Conservation (phyloP, 2,329 filamentous ascomycete genomes). For the Claviceps humidiphila region DNA sequence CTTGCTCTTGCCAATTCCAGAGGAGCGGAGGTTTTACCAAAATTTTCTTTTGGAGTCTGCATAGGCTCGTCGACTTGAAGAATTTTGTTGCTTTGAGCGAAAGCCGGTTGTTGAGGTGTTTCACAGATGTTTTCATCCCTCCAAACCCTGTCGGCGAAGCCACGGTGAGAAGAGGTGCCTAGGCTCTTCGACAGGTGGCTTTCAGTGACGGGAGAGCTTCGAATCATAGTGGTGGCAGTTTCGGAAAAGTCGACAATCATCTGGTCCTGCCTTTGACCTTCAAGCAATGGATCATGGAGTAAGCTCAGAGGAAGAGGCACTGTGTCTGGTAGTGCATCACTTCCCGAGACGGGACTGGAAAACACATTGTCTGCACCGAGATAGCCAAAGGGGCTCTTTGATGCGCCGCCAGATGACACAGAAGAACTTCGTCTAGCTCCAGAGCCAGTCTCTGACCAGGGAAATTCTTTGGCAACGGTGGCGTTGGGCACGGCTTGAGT, state of each 20-base stretch:
- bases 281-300: neutral
- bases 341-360: constrained; percentile 15
- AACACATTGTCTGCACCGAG: constrained; percentile 13
- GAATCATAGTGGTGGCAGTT: constrained; percentile 19
- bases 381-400: constrained; percentile 13
- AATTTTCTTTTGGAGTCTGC: neutral
- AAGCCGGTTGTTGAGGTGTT: neutral
- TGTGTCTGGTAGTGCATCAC: constrained; percentile 18
- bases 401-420: constrained; percentile 6
- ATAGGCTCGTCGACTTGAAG: neutral
- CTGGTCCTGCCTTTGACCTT: neutral
- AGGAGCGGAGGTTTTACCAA: no score
- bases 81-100: neutral
- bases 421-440: constrained; percentile 19
- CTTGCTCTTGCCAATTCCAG: neutral
- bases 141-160: neutral
- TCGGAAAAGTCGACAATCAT: constrained; percentile 20
- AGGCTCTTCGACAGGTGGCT: constrained; percentile 4
- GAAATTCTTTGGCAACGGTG: constrained; percentile 6
- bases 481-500: neutral
- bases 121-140: neutral
- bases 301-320: constrained; percentile 12
- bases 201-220: constrained; percentile 17
- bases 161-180: constrained; percentile 2
- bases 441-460: constrained; percentile 18